Conservation (phyloP, 805 yeast species). For the Barnettozyma californica region DNA sequence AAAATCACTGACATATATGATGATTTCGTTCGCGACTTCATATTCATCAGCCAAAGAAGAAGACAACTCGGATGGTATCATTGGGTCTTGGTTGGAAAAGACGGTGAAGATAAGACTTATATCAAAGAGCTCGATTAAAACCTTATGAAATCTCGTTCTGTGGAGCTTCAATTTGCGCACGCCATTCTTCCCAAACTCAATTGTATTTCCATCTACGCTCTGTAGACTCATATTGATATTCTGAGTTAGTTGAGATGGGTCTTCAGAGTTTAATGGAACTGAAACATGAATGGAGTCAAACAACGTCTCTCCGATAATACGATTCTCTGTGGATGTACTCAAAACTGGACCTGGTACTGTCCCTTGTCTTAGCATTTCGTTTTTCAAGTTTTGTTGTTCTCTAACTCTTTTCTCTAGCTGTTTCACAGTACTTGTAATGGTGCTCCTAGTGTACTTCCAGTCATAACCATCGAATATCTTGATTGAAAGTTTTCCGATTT, state of each 20-base stretch:
- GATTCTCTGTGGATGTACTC: conserved; percentile 10
- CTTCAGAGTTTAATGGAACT: conserved; percentile 37
- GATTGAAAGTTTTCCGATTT: conserved; percentile 34
- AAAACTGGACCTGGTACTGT: neutral
- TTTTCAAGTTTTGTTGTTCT: conserved; percentile 14
- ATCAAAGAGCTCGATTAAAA: conserved; percentile 49
- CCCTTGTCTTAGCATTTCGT: conserved; percentile 2
- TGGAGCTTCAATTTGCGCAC: conserved; percentile 48
- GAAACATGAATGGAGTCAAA: conserved; percentile 79
- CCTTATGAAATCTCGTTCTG: conserved; percentile 60
- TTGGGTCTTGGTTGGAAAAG: conserved; percentile 43
- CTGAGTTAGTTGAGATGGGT: conserved; percentile 41
- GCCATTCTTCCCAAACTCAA: conserved; percentile 23
- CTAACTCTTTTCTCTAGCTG: conserved; percentile 48
- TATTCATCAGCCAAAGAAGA: conserved; percentile 18
- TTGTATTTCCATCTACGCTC: conserved; percentile 12
- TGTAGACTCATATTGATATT: conserved; percentile 50
- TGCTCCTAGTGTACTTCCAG: conserved; percentile 72
- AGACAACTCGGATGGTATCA: conserved; percentile 14
- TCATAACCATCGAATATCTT: conserved; percentile 87
- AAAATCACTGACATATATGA: conserved; percentile 46
- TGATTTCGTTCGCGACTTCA: conserved; percentile 45
- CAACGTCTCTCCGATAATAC: conserved; percentile 52
- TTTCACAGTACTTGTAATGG: conserved; percentile 60
- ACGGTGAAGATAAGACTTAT: conserved; percentile 43